Conservation (phyloP, 148 eudicot species). For the Camellia granthamiana region DNA sequence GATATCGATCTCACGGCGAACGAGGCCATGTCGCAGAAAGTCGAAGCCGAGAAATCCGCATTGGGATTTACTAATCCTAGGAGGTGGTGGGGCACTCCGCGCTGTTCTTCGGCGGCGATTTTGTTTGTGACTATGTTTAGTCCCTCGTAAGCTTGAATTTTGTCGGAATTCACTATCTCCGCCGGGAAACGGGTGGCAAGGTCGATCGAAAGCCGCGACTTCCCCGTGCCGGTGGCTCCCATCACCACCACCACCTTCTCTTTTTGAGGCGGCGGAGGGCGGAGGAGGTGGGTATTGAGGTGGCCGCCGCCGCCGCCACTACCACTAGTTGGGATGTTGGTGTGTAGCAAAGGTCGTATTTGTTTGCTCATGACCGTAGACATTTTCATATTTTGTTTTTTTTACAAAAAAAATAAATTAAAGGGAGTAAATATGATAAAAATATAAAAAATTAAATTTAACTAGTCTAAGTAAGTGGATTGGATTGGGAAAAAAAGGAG, state of each 20-base stretch:
- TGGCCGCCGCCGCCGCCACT: conserved; percentile 3
- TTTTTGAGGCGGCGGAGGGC: conserved; percentile 23
- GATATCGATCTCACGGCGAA: conserved; percentile 34
- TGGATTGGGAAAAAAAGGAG: too few relatives aligned
- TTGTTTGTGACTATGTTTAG: conserved; percentile 75
- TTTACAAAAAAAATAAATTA: neutral
- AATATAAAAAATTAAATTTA: neutral
- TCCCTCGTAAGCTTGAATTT: conserved; percentile 77
- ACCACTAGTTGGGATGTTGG: conserved; percentile 18
- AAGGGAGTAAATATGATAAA: neutral
- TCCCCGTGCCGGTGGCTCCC: conserved; percentile 93
- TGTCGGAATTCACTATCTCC: conserved; percentile 81
- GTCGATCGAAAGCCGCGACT: conserved; percentile 76
- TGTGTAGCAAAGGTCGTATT: neutral
- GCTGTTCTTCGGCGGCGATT: conserved; percentile 53
- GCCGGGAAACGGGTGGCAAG: conserved; percentile 53
- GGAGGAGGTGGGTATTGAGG: conserved; percentile 22
- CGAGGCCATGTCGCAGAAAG: conserved; percentile 53
- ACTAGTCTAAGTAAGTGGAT: too few relatives aligned
- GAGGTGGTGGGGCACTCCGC: conserved; percentile 77
- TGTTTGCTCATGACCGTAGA: neutral
- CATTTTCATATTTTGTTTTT: neutral
- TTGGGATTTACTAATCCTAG: conserved; percentile 48
- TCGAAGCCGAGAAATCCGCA: conserved; percentile 44
- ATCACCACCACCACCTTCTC: conserved; percentile 76